Evolutionary conservation across 2,329 filamentous ascomycete species (phyloP).

Genomic region (Beauveria rudraprayagi): DNA sequence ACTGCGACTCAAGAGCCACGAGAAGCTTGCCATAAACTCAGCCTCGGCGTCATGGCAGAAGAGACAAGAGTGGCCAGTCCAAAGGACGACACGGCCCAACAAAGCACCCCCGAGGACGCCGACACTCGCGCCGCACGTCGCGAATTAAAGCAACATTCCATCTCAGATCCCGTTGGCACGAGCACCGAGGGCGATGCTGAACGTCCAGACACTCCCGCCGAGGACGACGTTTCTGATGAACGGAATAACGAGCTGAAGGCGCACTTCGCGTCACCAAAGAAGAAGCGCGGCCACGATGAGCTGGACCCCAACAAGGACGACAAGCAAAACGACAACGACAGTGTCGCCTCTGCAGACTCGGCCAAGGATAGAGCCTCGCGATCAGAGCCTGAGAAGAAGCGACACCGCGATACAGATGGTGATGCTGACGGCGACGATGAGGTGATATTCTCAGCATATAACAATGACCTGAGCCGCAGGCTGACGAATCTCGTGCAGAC

Average conservation of each 20-base stretch:
- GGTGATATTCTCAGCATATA: not conserved
- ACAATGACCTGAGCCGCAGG: conserved; percentile 5
- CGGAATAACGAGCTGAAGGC: conserved; percentile 35
- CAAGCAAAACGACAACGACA: conserved; percentile 35
- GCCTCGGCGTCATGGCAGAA: conserved; percentile 33
- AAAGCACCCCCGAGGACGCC: conserved; percentile 43
- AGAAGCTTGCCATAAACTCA: not conserved
- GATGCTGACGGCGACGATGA: conserved; percentile 11
- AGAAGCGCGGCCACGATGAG: conserved; percentile 56
- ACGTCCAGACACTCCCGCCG: conserved; percentile 27
- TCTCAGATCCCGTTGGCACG: conserved; percentile 40
- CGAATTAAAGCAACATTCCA: conserved; percentile 56
- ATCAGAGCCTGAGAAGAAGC: conserved; percentile 57
- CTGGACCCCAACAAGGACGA: conserved; percentile 41
- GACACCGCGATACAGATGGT: conserved; percentile 46
- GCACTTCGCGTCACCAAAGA: conserved; percentile 52
- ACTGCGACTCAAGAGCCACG: not conserved
- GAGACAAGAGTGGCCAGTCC: conserved; percentile 34
- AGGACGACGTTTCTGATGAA: conserved; percentile 24
- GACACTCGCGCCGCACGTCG: conserved; percentile 56
- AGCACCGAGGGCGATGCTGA: conserved; percentile 16
- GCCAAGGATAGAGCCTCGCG: conserved; percentile 39
- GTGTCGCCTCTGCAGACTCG: conserved; percentile 34
- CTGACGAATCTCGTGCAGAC: conserved; percentile 6
- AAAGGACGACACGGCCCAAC: conserved; percentile 23